phyloP scores from a whole-genome alignment of 176 grass and related monocot genomes.

The Themeda triandra region DNA sequence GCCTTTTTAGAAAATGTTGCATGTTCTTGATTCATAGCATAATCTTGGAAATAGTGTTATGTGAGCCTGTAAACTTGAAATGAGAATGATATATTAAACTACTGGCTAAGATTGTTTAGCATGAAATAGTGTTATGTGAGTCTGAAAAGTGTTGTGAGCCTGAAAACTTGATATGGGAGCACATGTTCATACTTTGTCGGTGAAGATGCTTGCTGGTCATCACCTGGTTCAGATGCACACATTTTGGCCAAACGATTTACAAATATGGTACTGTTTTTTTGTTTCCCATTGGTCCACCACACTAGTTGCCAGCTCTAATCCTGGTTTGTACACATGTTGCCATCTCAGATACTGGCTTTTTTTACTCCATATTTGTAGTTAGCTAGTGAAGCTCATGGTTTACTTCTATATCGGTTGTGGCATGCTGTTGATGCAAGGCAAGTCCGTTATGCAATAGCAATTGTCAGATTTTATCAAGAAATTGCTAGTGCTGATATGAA shows the following conservation, averaged over 20 bases:
- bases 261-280: neutral
- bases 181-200: neutral
- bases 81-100: neutral
- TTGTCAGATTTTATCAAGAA: neutral
- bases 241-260: neutral
- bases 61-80: neutral
- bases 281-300: neutral
- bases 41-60: neutral
- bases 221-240: neutral
- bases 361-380: neutral
- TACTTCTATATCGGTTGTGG: neutral
- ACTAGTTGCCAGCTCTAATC: neutral
- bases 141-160: too few relatives aligned
- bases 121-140: neutral
- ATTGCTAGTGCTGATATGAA: slow-evolving; percentile 2
- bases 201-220: neutral
- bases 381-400: neutral
- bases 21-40: neutral
- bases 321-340: neutral
- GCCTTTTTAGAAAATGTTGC: neutral
- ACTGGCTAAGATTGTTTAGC: neutral
- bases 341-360: neutral
- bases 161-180: neutral
- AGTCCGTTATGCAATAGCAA: neutral
- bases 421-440: neutral